Conservation (phyloP, 352 stramenopile genomes). For the Pythium chondricola region DNA sequence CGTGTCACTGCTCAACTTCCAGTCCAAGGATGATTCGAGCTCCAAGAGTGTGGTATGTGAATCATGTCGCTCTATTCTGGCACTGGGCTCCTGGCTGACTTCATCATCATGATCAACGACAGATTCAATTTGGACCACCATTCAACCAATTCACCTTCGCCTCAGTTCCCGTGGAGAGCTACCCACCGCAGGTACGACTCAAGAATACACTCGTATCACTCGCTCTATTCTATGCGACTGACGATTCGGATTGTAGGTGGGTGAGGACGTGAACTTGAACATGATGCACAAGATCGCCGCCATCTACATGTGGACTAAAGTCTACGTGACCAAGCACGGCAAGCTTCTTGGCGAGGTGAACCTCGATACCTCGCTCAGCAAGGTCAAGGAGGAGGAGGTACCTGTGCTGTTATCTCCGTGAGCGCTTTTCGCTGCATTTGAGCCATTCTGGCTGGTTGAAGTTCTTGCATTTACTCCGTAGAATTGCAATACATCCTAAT, state of each 20-base stretch:
- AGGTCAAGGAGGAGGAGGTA: conserved; percentile 40
- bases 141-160: conserved; percentile 59
- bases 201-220: not conserved
- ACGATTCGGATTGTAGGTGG: conserved; percentile 48
- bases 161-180: conserved; percentile 69
- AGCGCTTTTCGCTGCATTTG: not conserved
- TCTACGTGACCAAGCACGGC: conserved; percentile 72
- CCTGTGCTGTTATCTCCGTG: conserved; percentile 35
- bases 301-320: conserved; percentile 81
- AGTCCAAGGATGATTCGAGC: conserved; percentile 39
- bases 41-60: conserved; percentile 43
- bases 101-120: conserved; percentile 12
- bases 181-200: conserved; percentile 51
- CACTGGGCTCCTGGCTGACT: conserved; percentile 12
- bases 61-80: no score
- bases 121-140: conserved; percentile 65
- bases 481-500: no score
- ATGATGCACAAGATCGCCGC: conserved; percentile 67
- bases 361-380: conserved; percentile 51
- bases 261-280: conserved; percentile 60
- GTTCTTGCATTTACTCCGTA: conserved; percentile 2
- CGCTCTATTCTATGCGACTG: not conserved
- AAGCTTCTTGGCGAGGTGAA: conserved; percentile 64
- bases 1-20: conserved; percentile 65
- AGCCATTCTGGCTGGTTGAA: not conserved